A percentile compares a stretch with the other conserved stretches of the same genome.
Conservation (phyloP, 2,329 filamentous ascomycete genomes). For the Conoideocrella luteorostrata region DNA sequence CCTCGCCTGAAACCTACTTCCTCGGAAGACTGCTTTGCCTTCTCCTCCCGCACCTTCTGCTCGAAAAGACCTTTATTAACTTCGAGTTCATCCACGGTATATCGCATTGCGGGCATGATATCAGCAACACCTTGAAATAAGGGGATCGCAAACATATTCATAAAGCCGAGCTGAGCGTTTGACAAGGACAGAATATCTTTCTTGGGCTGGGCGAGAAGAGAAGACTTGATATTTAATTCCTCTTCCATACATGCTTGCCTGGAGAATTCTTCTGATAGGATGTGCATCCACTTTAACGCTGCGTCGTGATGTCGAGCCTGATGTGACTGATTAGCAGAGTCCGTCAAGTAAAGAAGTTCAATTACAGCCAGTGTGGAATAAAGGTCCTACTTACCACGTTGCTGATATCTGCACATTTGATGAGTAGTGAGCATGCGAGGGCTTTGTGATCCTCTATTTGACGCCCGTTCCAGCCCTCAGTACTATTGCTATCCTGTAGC, state of each 20-base stretch:
- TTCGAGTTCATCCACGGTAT: conserved; percentile 75
- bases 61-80: conserved; percentile 72
- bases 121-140: conserved; percentile 85
- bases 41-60: conserved; percentile 57
- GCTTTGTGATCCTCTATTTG: conserved; percentile 70
- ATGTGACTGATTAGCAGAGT: conserved; percentile 3
- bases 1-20: conserved; percentile 30
- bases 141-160: conserved; percentile 91
- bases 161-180: conserved; percentile 88
- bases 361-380: no score
- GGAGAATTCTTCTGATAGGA: conserved; percentile 92
- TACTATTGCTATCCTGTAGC: conserved; percentile 58
- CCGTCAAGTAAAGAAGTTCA: no score
- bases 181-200: conserved; percentile 78
- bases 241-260: conserved; percentile 88
- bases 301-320: conserved; percentile 78
- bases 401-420: conserved; percentile 98
- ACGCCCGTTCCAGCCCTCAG: conserved; percentile 71
- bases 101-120: conserved; percentile 76
- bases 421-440: conserved; percentile 81
- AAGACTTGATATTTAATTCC: conserved; percentile 80
- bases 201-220: conserved; percentile 76
- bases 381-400: conserved; percentile 75
- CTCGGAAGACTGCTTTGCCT: conserved; percentile 36
- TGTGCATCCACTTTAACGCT: conserved; percentile 83